Conservation (phyloP, 23 red algal genomes). For the Gracilaria vermiculophylla region DNA sequence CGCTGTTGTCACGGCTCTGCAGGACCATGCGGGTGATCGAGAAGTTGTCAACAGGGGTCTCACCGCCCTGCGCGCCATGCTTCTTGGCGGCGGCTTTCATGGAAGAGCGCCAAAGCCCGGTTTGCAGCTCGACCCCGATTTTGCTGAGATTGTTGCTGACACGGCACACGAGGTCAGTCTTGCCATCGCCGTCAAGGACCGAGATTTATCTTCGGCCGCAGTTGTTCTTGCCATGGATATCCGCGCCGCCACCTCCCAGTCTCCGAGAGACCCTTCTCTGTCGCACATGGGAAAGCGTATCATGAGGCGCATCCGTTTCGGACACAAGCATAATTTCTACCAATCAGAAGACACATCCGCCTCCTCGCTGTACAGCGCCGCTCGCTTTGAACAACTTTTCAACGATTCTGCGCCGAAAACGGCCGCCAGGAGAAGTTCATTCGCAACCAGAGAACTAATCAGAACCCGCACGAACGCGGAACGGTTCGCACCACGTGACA, state of each 20-base stretch:
- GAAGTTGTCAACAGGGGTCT: conserved; percentile 36
- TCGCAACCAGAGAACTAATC: conserved; percentile 6
- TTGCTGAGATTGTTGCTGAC: conserved; percentile 23
- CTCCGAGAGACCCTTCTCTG: not conserved
- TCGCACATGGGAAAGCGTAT: conserved; percentile 24
- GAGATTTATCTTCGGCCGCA: conserved; percentile 33
- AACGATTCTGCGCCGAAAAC: not conserved
- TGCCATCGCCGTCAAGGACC: conserved; percentile 19
- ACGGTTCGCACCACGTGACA: not conserved
- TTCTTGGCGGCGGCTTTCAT: conserved; percentile 42
- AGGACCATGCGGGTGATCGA: conserved; percentile 10
- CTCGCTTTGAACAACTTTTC: conserved; percentile 22
- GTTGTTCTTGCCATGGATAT: conserved; percentile 51
- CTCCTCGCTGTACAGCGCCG: conserved; percentile 3
- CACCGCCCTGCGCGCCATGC: conserved; percentile 19
- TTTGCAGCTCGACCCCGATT: conserved; percentile 41
- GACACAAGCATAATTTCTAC: conserved; percentile 26
- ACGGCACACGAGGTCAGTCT: conserved; percentile 20
- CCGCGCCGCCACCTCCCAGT: not conserved
- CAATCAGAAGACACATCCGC: conserved; percentile 14
- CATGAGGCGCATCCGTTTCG: conserved; percentile 34
- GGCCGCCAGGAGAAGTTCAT: not conserved
- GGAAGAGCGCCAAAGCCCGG: conserved; percentile 32
- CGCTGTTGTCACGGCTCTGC: conserved; percentile 38
- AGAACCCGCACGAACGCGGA: conserved; percentile 5